Conservation (phyloP, 2,329 filamentous ascomycete genomes). For the Laburnicola sp. region DNA sequence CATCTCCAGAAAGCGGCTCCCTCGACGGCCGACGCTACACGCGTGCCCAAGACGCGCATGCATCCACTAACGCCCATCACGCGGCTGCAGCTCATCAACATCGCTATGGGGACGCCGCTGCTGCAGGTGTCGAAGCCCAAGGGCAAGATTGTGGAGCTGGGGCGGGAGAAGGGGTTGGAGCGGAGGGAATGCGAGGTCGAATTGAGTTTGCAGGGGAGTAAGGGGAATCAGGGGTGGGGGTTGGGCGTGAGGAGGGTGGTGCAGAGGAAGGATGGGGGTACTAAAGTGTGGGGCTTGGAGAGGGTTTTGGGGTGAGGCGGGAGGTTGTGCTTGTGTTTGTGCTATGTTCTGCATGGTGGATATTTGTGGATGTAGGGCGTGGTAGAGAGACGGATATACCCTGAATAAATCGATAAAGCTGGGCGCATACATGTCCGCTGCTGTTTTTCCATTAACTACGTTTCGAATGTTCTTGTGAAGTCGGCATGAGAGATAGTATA, state of each 20-base stretch:
- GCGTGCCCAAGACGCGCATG: constrained; percentile 72
- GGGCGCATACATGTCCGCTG: no score
- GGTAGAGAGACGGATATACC: no score
- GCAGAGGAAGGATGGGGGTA: constrained; percentile 72
- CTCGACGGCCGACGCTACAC: constrained; percentile 42
- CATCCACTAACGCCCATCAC: constrained; percentile 81
- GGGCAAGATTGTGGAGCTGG: constrained; percentile 68
- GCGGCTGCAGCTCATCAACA: constrained; percentile 71
- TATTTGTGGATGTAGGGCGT: no score
- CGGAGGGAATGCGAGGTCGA: constrained; percentile 80
- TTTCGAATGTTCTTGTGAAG: no score
- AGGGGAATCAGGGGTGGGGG: constrained; percentile 73
- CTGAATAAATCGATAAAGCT: no score
- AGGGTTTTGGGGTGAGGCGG: constrained; percentile 47
- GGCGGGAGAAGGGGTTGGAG: constrained; percentile 43
- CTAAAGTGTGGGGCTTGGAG: constrained; percentile 72
- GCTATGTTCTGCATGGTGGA: no score
- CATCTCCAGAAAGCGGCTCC: constrained; percentile 73
- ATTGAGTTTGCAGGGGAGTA: constrained; percentile 73
- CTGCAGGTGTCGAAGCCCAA: constrained; percentile 87
- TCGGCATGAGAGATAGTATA: no score
- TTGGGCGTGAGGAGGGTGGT: constrained; percentile 81
- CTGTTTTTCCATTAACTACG: no score
- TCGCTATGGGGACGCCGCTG: constrained; percentile 84
- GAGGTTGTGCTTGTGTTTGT: no score